Evolutionary conservation across 805 yeast genomes (phyloP).

Genomic region (Cyberlindnera mrakii): DNA sequence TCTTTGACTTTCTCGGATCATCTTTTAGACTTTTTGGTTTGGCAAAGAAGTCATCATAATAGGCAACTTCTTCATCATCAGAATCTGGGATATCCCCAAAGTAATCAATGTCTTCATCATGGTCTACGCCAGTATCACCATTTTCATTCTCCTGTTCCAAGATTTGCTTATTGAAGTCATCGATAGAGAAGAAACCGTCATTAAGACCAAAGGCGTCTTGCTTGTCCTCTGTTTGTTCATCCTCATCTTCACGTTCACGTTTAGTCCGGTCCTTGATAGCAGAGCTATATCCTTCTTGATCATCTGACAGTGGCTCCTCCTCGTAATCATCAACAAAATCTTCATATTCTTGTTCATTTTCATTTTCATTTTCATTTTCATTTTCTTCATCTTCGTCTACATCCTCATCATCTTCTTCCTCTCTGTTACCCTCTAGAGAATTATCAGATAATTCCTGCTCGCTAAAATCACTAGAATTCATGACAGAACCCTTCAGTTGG

Average conservation of each 20-base stretch:
- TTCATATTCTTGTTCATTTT: conserved; percentile 1
- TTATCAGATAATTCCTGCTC: conserved; percentile 17
- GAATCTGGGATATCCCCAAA: conserved; percentile 47
- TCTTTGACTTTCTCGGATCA: conserved; percentile 25
- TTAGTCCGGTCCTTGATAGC: conserved; percentile 11
- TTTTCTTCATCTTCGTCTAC: conserved; percentile 21
- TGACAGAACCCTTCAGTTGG: conserved; percentile 32
- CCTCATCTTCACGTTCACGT: conserved; percentile 14
- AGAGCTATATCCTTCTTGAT: conserved; percentile 12
- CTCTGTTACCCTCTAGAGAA: conserved; percentile 15
- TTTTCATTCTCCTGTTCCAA: conserved; percentile 50
- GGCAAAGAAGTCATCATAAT: conserved; percentile 55
- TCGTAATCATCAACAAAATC: conserved; percentile 15
- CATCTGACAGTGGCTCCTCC: conserved; percentile 8
- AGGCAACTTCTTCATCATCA: conserved; percentile 36
- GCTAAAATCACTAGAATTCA: conserved; percentile 12
- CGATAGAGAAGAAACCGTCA: conserved; percentile 80
- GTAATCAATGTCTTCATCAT: conserved; percentile 46
- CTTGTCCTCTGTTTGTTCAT: conserved; percentile 13
- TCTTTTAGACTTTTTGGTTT: conserved; percentile 18
- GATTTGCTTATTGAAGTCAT: conserved; percentile 75
- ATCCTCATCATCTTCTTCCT: conserved; percentile 16
- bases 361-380: conserved; percentile 13
- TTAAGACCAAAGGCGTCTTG: conserved; percentile 61
- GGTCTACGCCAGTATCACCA: conserved; percentile 28